Percentiles rank a stretch among this genome's conserved stretches.
Evolutionary conservation across 371 early-diverging fungal genomes (phyloP).

Genomic region (Capillidium rhysosporum): DNA sequence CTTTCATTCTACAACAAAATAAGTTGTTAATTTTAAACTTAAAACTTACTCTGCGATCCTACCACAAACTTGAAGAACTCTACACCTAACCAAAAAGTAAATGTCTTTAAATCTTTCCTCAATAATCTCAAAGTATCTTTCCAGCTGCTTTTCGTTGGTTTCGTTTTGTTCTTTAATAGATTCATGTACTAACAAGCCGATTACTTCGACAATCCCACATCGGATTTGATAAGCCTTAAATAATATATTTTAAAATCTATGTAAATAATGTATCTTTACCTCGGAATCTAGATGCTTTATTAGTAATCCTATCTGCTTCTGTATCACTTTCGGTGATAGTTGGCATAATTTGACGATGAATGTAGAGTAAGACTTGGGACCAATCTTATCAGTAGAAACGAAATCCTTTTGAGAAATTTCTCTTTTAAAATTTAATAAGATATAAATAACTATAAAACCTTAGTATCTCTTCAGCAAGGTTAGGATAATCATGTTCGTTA

Average conservation of each 20-base stretch:
- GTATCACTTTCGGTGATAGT: constrained; percentile 47
- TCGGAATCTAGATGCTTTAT: constrained; percentile 72
- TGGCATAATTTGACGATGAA: constrained; percentile 74
- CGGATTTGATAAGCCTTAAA: constrained; percentile 63
- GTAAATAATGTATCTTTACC: constrained; percentile 18
- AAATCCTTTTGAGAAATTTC: constrained; percentile 21
- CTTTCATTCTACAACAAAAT: constrained; percentile 11
- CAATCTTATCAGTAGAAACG: constrained; percentile 40
- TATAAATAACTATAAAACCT: constrained; percentile 31
- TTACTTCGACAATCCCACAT: constrained; percentile 62
- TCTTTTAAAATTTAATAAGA: constrained; percentile 6
- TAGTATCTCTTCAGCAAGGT: constrained; percentile 61
- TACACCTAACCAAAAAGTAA: constrained; percentile 58
- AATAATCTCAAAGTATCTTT: constrained; percentile 61
- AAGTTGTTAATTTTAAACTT: not conserved
- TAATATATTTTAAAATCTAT: not conserved
- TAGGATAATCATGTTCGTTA: constrained; percentile 38
- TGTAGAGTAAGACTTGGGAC: constrained; percentile 57
- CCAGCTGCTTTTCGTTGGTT: constrained; percentile 32
- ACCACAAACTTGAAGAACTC: constrained; percentile 68
- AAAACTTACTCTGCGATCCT: constrained; percentile 50
- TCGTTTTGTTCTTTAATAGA: constrained; percentile 38
- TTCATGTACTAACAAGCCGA: constrained; percentile 58
- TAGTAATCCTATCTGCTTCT: constrained; percentile 69
- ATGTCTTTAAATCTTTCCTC: constrained; percentile 80